A percentile compares a stretch with the other conserved stretches of the same genome.
Evolutionary conservation across 768 basidiomycete genomes (phyloP).

Genomic region (Boletus speciosus): DNA sequence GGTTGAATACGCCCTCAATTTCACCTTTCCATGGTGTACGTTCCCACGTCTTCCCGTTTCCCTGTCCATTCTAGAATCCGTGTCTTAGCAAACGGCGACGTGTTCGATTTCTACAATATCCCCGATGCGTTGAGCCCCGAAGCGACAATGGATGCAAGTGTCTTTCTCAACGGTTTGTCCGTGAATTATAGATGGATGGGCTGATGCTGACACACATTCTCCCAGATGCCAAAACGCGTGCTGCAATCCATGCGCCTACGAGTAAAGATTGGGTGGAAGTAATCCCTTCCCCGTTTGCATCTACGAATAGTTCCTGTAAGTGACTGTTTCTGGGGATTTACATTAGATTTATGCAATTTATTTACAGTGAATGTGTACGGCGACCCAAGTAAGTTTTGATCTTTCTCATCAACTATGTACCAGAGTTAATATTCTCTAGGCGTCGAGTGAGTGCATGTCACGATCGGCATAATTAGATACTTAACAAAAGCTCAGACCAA

Average conservation of each 20-base stretch:
- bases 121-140: constrained; percentile 5
- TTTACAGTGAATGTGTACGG: constrained; percentile 6
- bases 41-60: not conserved
- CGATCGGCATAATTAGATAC: not conserved
- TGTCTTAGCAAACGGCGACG: constrained; percentile 17
- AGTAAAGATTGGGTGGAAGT: constrained; percentile 46
- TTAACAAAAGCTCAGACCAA: constrained; percentile 41
- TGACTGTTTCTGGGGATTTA: not conserved
- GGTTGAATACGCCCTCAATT: constrained; percentile 67
- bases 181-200: not conserved
- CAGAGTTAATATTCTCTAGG: constrained; percentile 16
- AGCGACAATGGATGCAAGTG: not conserved
- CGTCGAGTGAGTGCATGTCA: constrained; percentile 28
- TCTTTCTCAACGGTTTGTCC: not conserved
- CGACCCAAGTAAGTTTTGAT: constrained; percentile 32
- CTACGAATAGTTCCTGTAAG: constrained; percentile 8
- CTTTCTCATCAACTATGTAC: not conserved
- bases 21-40: constrained; percentile 56
- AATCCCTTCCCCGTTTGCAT: constrained; percentile 25
- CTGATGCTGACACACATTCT: constrained; percentile 33
- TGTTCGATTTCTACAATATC: constrained; percentile 48
- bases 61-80: not conserved
- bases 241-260: constrained; percentile 65
- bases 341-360: not conserved
- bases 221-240: constrained; percentile 47